Base-by-base conservation (phyloP, 176 grass and related monocot genomes). In the Triticum monococcum region DNA sequence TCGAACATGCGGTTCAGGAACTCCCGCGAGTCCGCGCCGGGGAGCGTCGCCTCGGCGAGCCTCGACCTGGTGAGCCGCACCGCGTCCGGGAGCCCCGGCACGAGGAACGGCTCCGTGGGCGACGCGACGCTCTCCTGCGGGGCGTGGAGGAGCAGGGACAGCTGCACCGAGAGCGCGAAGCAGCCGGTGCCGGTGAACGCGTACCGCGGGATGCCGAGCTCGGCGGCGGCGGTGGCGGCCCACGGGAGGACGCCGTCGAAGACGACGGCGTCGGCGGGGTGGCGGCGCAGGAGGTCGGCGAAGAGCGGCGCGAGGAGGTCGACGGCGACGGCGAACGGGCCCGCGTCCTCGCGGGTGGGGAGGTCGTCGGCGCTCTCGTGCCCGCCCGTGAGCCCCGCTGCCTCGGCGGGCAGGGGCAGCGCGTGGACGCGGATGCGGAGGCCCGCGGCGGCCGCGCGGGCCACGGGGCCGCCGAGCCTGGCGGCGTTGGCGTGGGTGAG, bases 221-320 rank as follows among this genome's bases (percentile, higher is more conserved):
- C 85, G 7, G 85, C 14, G 1, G 87, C 91, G 1, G 82, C 82
- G 1, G 88, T 79, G 82, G 89, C 86, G 0, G 92, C 86, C 94
- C 94, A 97, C 6, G 86, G 87, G 77, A 97, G 92, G 79, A 90
- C 85, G 45, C 82, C 72, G 70, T 94, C 88, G 54, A 91, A 97
- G 0, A 94, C 89, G 33, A 97, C 56, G 5, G 92, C 92, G 38
- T 94, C 92, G 18, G 90, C 80, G 0, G 73, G 82, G 37, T 72
- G 30, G 31, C 54, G 17, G 8, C 80, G 71, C 24, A 97, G 9
- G 9, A 94, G 86, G 37, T 87, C 72, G 0, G 71, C 38, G 63
- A 94, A 92, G 40, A 87, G 77, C 17, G 86, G 85, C 13, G 85
- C 87, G 23, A 97, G 92, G 2, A 97, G 90, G 83, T 97, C 88